phyloP scores from a whole-genome alignment of 495 filamentous ascomycete species.

The Penicillium manginii region DNA sequence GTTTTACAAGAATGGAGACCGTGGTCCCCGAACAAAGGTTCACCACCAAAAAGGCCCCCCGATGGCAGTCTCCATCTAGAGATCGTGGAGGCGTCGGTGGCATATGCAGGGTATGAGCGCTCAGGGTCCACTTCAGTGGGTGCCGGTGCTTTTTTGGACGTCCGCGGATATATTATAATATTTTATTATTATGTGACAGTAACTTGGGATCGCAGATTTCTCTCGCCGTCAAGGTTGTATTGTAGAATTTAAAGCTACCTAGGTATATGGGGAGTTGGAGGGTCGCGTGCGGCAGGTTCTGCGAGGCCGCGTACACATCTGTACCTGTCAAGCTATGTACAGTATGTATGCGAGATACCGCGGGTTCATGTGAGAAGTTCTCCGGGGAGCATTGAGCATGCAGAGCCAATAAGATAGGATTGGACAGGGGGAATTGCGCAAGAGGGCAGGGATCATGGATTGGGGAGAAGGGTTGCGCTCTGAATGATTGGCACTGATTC shows the following conservation, averaged over 20 bases:
- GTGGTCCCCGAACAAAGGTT: neutral
- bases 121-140: constrained; percentile 14
- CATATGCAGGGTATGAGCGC: constrained; percentile 27
- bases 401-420: constrained; percentile 16
- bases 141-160: constrained; percentile 7
- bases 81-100: constrained; percentile 30
- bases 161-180: neutral
- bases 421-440: constrained; percentile 7
- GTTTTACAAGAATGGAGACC: constrained; percentile 15
- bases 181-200: neutral
- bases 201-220: neutral
- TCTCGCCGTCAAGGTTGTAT: neutral
- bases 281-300: constrained; percentile 6
- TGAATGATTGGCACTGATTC: constrained; percentile 6
- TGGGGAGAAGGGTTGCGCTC: constrained; percentile 12
- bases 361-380: constrained; percentile 31
- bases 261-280: neutral
- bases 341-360: constrained; percentile 29
- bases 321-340: constrained; percentile 28
- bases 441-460: constrained; percentile 19
- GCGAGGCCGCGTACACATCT: constrained; percentile 10
- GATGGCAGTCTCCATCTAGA: constrained; percentile 2
- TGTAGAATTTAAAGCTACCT: neutral
- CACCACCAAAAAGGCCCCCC: neutral
- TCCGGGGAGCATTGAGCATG: neutral